Evolutionary conservation across 805 yeast genomes (phyloP).

Genomic region (Candida wancherniae): DNA sequence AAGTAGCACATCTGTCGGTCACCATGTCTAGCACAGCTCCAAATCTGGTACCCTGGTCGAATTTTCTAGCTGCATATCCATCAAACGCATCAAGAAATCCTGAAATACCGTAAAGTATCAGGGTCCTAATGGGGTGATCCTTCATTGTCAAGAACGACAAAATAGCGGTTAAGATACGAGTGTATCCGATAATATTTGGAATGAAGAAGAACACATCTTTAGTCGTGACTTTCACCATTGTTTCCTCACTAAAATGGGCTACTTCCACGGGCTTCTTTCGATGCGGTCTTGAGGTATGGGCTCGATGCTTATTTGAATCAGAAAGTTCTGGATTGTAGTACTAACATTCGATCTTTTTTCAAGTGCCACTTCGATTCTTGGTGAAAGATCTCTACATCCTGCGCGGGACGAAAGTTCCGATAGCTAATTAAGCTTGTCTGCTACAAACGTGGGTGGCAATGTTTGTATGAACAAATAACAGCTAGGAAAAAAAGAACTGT

Average conservation of each 20-base stretch:
- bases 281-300: no score
- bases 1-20: constrained; percentile 95
- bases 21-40: constrained; percentile 99
- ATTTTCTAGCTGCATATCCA: constrained; percentile 90
- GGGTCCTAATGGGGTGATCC: constrained; percentile 75
- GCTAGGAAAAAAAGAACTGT: no score
- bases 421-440: no score
- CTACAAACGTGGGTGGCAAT: no score
- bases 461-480: no score
- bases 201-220: constrained; percentile 67
- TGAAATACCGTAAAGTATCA: constrained; percentile 74
- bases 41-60: constrained; percentile 81
- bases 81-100: constrained; percentile 94
- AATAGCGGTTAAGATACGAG: constrained; percentile 76
- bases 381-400: no score
- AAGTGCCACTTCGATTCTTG: no score
- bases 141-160: constrained; percentile 79
- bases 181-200: constrained; percentile 89
- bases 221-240: constrained; percentile 26
- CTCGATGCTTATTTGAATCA: no score
- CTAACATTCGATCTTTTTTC: no score
- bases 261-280: no score
- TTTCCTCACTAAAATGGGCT: neutral
- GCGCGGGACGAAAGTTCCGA: no score
- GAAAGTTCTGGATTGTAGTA: no score